Percentiles rank a stretch among this genome's conserved stretches.
Conservation (phyloP, 208 protist species). For the Leishmania turanica region DNA sequence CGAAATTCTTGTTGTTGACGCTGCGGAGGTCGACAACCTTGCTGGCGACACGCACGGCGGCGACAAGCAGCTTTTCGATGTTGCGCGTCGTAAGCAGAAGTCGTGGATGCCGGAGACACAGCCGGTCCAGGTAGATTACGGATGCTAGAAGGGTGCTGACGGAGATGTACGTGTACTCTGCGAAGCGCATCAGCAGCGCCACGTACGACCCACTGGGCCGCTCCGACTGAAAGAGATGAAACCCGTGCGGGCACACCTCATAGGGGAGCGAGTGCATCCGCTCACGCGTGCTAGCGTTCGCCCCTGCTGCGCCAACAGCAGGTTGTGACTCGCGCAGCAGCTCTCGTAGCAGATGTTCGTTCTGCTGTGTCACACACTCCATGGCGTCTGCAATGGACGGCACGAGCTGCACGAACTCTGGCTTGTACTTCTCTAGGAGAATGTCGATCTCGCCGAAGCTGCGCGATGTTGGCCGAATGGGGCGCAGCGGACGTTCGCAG, state of each 20-base stretch:
- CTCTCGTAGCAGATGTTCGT: slow-evolving; percentile 37
- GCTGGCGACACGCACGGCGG: slow-evolving; percentile 72
- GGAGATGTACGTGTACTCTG: slow-evolving; percentile 86
- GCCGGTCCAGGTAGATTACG: slow-evolving; percentile 83
- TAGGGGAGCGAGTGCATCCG: slow-evolving; percentile 27
- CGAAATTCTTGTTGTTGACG: slow-evolving; percentile 90
- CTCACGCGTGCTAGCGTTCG: slow-evolving; percentile 10
- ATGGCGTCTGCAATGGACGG: slow-evolving; percentile 72
- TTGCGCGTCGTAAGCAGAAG: slow-evolving; percentile 67
- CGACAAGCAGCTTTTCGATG: slow-evolving; percentile 76
- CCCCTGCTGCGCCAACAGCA: not conserved
- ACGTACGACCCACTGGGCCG: slow-evolving; percentile 33
- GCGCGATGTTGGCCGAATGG: slow-evolving; percentile 11
- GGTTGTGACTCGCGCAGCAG: slow-evolving; percentile 16
- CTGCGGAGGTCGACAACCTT: slow-evolving; percentile 88
- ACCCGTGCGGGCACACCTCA: slow-evolving; percentile 31
- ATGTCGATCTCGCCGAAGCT: slow-evolving; percentile 73
- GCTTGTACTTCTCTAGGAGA: slow-evolving; percentile 78
- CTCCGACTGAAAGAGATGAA: slow-evolving; percentile 35
- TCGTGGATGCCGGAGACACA: slow-evolving; percentile 57
- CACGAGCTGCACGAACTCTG: slow-evolving; percentile 82
- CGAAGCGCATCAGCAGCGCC: slow-evolving; percentile 34
- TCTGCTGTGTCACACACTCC: slow-evolving; percentile 48
- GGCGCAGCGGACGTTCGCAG: slow-evolving; percentile 62
- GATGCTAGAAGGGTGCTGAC: slow-evolving; percentile 72